Evolutionary conservation across 2,329 filamentous ascomycete genomes (phyloP).

Genomic region (Colletotrichum aenigma): DNA sequence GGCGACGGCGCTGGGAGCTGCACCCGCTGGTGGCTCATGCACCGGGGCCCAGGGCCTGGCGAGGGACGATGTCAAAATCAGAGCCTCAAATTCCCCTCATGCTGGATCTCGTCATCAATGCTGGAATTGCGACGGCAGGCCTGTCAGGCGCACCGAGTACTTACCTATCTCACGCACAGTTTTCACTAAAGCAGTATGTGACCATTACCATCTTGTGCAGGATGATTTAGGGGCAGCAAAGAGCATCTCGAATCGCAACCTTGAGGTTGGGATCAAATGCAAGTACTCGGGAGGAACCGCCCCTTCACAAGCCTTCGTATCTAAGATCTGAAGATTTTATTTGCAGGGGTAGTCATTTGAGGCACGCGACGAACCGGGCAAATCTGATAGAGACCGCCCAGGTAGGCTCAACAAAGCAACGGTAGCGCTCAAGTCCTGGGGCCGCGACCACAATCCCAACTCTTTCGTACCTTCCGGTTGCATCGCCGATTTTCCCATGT

Average conservation of each 20-base stretch:
- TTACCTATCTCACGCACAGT: fast-evolving
- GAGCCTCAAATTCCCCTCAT: background rate
- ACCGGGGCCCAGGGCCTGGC: background rate
- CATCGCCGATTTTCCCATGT: constrained; percentile 12
- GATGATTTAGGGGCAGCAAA: background rate
- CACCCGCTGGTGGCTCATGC: background rate
- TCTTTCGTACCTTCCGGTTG: background rate
- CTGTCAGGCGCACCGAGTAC: fast-evolving
- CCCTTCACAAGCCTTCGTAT: background rate
- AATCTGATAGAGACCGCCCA: background rate
- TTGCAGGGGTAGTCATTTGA: background rate
- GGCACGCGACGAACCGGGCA: background rate
- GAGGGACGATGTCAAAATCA: background rate
- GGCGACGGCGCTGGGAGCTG: background rate
- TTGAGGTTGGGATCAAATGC: background rate
- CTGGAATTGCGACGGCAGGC: background rate
- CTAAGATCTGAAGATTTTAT: background rate
- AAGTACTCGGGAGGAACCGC: background rate
- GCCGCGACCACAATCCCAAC: background rate
- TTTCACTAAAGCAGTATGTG: background rate
- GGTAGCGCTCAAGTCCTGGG: background rate
- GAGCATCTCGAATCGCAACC: background rate
- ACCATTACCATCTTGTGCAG: background rate
- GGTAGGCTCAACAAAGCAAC: background rate
- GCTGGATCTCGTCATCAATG: background rate